Evolutionary conservation across 257 asterid species (phyloP).

Genomic region (Nicotiana noctiflora): DNA sequence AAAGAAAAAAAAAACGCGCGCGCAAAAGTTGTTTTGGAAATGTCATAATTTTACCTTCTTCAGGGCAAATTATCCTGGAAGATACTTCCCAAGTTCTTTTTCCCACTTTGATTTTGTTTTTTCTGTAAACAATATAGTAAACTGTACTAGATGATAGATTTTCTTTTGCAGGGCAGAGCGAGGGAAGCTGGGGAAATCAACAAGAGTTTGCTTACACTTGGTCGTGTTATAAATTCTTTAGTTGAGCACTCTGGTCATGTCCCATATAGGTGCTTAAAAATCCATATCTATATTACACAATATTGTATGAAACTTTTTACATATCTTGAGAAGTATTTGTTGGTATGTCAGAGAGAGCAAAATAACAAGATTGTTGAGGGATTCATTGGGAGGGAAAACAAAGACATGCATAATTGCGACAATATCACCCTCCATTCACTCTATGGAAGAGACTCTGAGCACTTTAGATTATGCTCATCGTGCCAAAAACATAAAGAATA

Average conservation of each 20-base stretch:
- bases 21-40: neutral
- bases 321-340: neutral
- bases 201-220: constrained; percentile 97
- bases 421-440: constrained; percentile 76
- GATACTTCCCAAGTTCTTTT: constrained; percentile 1
- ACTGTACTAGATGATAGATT: constrained; percentile 4
- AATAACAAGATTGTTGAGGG: constrained; percentile 87
- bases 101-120: neutral
- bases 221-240: constrained; percentile 90
- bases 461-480: constrained; percentile 96
- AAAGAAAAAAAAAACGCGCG: neutral
- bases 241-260: constrained; percentile 98
- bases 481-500: constrained; percentile 98
- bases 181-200: constrained; percentile 99
- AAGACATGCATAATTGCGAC: constrained; percentile 98
- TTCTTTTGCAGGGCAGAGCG: constrained; percentile 81
- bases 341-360: constrained; percentile 84
- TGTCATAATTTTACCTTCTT: neutral
- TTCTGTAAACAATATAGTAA: neutral
- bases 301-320: neutral
- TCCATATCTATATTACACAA: neutral
- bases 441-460: constrained; percentile 96
- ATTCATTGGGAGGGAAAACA: constrained; percentile 96
- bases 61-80: neutral
- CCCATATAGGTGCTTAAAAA: constrained; percentile 68